Evolutionary conservation across 108 stramenopile genomes (phyloP).

Genomic region (Pseudonitzschia pungens): DNA sequence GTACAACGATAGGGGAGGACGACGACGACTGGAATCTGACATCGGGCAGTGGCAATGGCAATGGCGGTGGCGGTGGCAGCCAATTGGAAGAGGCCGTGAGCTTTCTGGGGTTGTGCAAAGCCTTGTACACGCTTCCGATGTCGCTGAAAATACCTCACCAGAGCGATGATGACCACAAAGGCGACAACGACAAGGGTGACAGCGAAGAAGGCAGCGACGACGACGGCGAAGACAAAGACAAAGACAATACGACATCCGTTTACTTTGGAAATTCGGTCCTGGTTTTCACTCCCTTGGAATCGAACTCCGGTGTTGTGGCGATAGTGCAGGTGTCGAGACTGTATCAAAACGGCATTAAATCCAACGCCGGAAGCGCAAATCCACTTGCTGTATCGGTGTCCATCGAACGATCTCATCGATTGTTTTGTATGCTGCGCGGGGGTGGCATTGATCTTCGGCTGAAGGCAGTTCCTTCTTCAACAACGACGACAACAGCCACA

Average conservation of each 20-base stretch:
- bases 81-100: constrained; percentile 54
- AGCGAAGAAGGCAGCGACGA: neutral
- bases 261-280: constrained; percentile 59
- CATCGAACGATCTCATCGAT: constrained; percentile 44
- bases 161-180: neutral
- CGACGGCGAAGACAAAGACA: constrained; percentile 5
- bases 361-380: constrained; percentile 45
- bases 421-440: constrained; percentile 64
- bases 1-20: neutral
- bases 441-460: constrained; percentile 64
- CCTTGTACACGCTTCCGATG: constrained; percentile 53
- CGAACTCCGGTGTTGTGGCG: constrained; percentile 25
- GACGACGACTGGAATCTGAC: neutral
- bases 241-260: constrained; percentile 41
- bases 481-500: neutral
- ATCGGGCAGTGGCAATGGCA: neutral
- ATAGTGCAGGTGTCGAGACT: constrained; percentile 25
- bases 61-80: neutral
- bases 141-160: constrained; percentile 25
- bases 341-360: constrained; percentile 9
- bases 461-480: neutral
- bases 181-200: neutral
- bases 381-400: constrained; percentile 53
- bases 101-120: constrained; percentile 65
- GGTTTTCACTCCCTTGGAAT: constrained; percentile 69